Conservation (phyloP, 1,139 yeast species). For the Petasospora rhodanensis region DNA sequence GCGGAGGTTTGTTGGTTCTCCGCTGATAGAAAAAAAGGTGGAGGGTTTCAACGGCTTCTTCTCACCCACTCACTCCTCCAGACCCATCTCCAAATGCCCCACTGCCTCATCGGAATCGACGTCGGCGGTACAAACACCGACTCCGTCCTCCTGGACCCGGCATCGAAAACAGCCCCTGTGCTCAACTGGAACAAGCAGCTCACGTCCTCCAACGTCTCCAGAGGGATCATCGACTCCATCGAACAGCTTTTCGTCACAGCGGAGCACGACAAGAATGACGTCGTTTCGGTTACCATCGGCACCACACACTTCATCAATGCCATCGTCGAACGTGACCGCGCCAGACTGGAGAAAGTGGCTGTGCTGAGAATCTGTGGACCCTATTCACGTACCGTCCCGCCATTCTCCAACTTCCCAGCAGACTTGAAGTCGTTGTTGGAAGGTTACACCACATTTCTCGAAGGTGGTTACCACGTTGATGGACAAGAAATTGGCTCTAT, state of each 20-base stretch:
- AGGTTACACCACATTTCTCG: conserved; percentile 31
- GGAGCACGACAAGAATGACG: conserved; percentile 30
- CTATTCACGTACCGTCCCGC: conserved; percentile 32
- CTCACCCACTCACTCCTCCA: too few species aligned
- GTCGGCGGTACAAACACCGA: conserved; percentile 50
- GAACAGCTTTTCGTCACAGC: conserved; percentile 27
- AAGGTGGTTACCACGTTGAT: conserved; percentile 40
- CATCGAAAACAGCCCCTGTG: conserved; percentile 30
- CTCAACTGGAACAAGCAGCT: conserved; percentile 38
- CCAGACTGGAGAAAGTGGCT: conserved; percentile 37
- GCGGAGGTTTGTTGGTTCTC: too few species aligned
- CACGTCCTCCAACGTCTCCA: conserved; percentile 41
- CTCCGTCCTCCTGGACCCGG: conserved; percentile 38
- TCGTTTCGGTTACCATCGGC: conserved; percentile 38
- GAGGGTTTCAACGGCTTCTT: too few species aligned
- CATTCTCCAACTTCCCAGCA: conserved; percentile 39
- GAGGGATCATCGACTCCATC: conserved; percentile 37
- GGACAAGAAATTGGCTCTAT: conserved; percentile 32
- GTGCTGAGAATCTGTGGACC: conserved; percentile 38
- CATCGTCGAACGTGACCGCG: conserved; percentile 37
- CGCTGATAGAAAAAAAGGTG: too few species aligned
- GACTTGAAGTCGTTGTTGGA: conserved; percentile 31
- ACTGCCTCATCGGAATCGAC: conserved; percentile 36
- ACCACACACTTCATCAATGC: conserved; percentile 42
- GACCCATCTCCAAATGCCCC: conserved; percentile 12